Base-by-base conservation (phyloP, 441 rosid species). In the Populus trichocarpa region DNA sequence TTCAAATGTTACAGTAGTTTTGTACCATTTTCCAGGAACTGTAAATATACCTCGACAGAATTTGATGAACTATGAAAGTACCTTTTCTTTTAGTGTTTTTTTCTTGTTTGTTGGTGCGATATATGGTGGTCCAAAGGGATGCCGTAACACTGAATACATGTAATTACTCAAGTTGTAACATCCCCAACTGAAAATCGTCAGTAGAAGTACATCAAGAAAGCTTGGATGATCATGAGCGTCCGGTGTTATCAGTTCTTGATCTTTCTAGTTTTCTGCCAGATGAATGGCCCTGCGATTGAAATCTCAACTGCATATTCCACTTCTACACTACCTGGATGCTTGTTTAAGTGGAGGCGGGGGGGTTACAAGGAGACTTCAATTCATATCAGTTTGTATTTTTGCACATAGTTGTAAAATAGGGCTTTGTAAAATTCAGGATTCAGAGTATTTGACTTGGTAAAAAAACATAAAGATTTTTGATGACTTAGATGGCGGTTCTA, bases 21-120 rank as follows among this genome's bases (percentile, higher is more conserved):
- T 6, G 11, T 57, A 23, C 35, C 70, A 30, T 35, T 66, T 76
- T 68, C 46, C 23, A 25, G 66, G 33, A 79, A 80, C n/a, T 86
- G 83, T 76, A 76, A 66, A 81, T 74, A 13, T 50, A 23, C 38
- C 40, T 30, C 32, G 23, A 66, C n/a, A 38, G 70, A 30, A n/a
- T 16, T 42, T 12, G 13, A 28, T 9, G 28, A 26, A 33, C 36
- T 28, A 12, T 66, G 69, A 53, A 53, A 53, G 61, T 6, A 53
- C 61, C 61, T 18, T 8, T 6, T 18, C n/a, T 53, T 16, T 5
- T 0, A 12, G 42, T 1, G 2, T 5, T 16, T 46, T 50, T 46
- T 46, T 50, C n/a, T 1, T 53, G 61, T 53, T 18, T 53, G 46
- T 6, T 16, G 6, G 59, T 53, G 61, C 3, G n/a, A 16, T 53